A percentile compares a stretch with the other conserved stretches of the same genome.
These are phyloP conservation scores for Nannochloris sp. DNA, from an alignment of 139 green algal species.

Conservation along the genomic window DNA sequence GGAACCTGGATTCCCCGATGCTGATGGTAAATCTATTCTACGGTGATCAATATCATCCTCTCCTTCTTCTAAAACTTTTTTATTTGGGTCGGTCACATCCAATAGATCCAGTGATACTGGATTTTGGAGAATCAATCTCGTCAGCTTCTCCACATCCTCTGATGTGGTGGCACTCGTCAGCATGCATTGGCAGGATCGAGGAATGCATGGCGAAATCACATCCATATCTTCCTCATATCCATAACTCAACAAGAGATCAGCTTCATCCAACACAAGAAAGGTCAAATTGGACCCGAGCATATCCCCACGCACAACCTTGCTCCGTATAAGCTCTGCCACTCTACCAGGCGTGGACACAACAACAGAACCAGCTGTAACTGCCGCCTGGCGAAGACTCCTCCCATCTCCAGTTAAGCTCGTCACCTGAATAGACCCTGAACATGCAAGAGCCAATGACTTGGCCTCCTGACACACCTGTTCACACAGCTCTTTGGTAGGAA, in stretches of 20 bases:
- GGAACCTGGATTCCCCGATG: not conserved
- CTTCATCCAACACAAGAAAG: slow-evolving; percentile 84
- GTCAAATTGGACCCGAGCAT: slow-evolving; percentile 24
- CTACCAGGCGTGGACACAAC: slow-evolving; percentile 74
- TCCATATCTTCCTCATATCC: slow-evolving; percentile 82
- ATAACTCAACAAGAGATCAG: slow-evolving; percentile 88
- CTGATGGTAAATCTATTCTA: slow-evolving; percentile 16
- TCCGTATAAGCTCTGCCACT: slow-evolving; percentile 35
- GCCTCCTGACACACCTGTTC: slow-evolving; percentile 69
- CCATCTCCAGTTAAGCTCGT: slow-evolving; percentile 6
- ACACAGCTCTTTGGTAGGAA: slow-evolving; percentile 88
- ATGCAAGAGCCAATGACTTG: slow-evolving; percentile 20
- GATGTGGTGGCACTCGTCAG: slow-evolving; percentile 84
- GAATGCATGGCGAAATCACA: slow-evolving; percentile 50
- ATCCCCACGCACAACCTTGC: slow-evolving; percentile 34
- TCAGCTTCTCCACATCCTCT: slow-evolving; percentile 63
- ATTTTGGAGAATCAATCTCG: slow-evolving; percentile 84
- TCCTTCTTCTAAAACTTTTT: not conserved
- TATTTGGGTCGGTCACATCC: not conserved
- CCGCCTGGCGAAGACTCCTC: slow-evolving; percentile 24
- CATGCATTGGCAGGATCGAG: slow-evolving; percentile 80
- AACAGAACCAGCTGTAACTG: slow-evolving; percentile 50
- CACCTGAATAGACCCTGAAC: slow-evolving; percentile 4
- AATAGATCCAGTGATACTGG: slow-evolving; percentile 71
- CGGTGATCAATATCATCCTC: slow-evolving; percentile 51